These are phyloP conservation scores for Rubia yunnanensis DNA, from an alignment of 257 asterid genomes.

Conservation along the genomic window DNA sequence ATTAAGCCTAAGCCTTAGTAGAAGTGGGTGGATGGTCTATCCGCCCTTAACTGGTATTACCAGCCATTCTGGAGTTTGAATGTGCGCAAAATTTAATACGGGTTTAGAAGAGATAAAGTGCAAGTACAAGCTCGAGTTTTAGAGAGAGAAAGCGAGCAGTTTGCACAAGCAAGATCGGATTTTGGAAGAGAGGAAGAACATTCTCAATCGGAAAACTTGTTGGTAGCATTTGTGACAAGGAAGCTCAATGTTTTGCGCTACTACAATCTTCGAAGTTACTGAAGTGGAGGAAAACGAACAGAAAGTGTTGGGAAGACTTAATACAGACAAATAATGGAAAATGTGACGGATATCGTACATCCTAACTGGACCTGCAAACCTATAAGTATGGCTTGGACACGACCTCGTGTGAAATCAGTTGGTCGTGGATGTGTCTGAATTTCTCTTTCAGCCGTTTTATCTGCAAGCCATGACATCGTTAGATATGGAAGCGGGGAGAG, in stretches of 20 bases:
- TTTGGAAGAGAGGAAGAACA: too few species aligned
- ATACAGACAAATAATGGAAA: not conserved
- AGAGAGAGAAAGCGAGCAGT: not conserved
- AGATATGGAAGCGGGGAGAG: conserved; percentile 1
- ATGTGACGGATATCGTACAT: not conserved
- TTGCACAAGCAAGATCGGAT: too few species aligned
- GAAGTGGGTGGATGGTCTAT: too few species aligned
- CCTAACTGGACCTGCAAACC: not conserved
- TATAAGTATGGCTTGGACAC: not conserved
- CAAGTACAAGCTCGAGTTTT: too few species aligned
- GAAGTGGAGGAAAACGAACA: not conserved
- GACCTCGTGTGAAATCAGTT: conserved; percentile 45
- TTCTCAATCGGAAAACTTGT: too few species aligned
- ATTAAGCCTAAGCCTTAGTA: too few species aligned
- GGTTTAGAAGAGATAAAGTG: too few species aligned
- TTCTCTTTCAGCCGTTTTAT: conserved; percentile 76
- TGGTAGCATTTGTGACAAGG: not conserved
- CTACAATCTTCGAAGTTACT: not conserved
- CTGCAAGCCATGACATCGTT: conserved; percentile 31
- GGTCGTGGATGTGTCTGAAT: conserved; percentile 68
- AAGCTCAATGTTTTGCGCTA: not conserved
- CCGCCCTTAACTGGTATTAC: too few species aligned
- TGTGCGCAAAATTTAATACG: not conserved
- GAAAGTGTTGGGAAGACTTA: too few species aligned
- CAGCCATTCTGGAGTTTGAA: too few species aligned